Evolutionary conservation across 2,329 filamentous ascomycete species (phyloP).

Genomic region (Blumeria graminis): DNA sequence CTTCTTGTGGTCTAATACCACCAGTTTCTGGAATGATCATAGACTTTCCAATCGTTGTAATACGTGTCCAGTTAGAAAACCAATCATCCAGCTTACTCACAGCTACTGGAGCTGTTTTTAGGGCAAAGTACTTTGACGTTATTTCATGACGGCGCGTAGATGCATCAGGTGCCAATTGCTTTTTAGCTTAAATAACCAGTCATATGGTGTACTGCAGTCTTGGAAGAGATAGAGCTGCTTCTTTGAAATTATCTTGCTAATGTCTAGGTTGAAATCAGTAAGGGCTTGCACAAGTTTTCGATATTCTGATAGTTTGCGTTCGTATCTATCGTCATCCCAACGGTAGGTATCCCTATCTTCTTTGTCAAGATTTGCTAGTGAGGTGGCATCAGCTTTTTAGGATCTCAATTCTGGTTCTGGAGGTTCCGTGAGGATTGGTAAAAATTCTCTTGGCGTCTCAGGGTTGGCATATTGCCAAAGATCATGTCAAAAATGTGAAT

Average conservation of each 20-base stretch:
- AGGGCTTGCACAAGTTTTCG: not conserved
- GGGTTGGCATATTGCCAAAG: not conserved
- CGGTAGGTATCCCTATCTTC: not conserved
- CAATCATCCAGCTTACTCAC: not conserved
- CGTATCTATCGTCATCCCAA: not conserved
- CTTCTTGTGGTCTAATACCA: not conserved
- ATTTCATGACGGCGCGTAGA: slow-evolving; percentile 1
- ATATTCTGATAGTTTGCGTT: not conserved
- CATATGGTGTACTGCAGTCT: not conserved
- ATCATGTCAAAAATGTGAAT: not conserved
- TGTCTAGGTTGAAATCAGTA: not conserved
- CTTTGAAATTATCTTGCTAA: not conserved
- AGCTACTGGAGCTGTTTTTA: not conserved
- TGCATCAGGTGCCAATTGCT: slow-evolving; percentile 1
- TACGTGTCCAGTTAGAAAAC: not conserved
- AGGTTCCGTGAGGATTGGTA: not conserved
- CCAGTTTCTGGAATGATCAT: not conserved
- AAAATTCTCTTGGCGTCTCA: not conserved
- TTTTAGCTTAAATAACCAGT: not conserved
- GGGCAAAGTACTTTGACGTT: not conserved
- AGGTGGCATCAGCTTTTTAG: not conserved
- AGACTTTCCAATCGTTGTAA: not conserved
- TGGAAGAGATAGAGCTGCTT: not conserved
- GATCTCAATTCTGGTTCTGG: not conserved
- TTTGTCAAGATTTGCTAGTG: not conserved